Evolutionary conservation across 495 filamentous ascomycete genomes (phyloP).

Genomic region (Ramalina intermedia): DNA sequence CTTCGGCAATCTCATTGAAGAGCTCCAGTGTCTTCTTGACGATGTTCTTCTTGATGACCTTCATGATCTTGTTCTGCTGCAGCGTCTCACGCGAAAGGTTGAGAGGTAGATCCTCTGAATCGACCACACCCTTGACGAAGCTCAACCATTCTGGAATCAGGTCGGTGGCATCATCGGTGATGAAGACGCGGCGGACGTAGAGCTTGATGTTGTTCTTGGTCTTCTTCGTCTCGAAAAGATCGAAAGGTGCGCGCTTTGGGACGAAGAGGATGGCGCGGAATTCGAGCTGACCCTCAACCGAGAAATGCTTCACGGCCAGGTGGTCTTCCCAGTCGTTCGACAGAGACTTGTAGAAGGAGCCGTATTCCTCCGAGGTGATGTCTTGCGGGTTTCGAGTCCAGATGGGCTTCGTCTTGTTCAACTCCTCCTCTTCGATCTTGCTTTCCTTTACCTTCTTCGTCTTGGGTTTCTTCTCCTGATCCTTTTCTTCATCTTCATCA

Average conservation of each 20-base stretch:
- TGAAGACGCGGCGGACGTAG: conserved; percentile 99
- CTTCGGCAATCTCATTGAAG: conserved; percentile 95
- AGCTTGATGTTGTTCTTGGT: conserved; percentile 99
- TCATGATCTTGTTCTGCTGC: conserved; percentile 99
- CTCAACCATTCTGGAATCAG: conserved; percentile 98
- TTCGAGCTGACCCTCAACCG: conserved; percentile 98
- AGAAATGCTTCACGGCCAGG: conserved; percentile 99
- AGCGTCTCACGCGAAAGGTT: conserved; percentile 99
- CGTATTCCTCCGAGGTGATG: conserved; percentile 94
- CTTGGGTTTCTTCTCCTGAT: conserved; percentile 84
- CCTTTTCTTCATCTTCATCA: conserved; percentile 66
- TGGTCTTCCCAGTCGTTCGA: conserved; percentile 99
- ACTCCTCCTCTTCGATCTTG: conserved; percentile 96
- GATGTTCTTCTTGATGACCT: conserved; percentile 99
- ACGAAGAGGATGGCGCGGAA: conserved; percentile 99
- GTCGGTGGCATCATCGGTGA: conserved; percentile 97
- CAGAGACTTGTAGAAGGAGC: conserved; percentile 97
- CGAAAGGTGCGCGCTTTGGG: conserved; percentile 98
- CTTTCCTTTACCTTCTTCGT: conserved; percentile 99
- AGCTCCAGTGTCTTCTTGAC: conserved; percentile 99
- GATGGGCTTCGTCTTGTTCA: conserved; percentile 99
- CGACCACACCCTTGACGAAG: conserved; percentile 99
- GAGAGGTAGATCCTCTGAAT: conserved; percentile 96
- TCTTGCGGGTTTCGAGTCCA: conserved; percentile 97
- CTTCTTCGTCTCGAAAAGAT: conserved; percentile 99